These are phyloP conservation scores for Fusarium graminum DNA, from an alignment of 2,329 filamentous ascomycete species.

Conservation along the genomic window DNA sequence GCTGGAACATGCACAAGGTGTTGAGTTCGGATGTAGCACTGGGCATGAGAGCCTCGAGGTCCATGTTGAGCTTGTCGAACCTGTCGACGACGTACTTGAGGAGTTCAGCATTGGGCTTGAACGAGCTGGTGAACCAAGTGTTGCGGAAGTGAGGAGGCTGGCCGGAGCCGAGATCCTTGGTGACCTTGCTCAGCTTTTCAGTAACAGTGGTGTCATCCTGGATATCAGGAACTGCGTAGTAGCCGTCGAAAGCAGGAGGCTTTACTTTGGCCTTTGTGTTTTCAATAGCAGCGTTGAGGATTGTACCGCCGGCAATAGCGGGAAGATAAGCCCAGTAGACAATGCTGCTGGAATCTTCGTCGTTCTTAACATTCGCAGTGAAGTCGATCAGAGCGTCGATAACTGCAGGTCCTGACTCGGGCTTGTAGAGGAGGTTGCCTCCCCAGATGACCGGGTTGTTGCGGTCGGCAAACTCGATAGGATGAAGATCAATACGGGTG, in stretches of 20 bases:
- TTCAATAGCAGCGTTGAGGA: conserved; percentile 52
- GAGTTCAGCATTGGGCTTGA: conserved; percentile 55
- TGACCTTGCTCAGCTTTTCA: conserved; percentile 49
- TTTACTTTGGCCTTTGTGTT: conserved; percentile 49
- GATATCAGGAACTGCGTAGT: conserved; percentile 41
- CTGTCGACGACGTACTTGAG: conserved; percentile 52
- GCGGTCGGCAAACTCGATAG: conserved; percentile 49
- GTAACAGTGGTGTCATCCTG: conserved; percentile 49
- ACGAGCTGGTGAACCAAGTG: conserved; percentile 54
- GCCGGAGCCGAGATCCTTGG: conserved; percentile 49
- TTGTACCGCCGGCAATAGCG: conserved; percentile 45
- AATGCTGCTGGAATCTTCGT: conserved; percentile 53
- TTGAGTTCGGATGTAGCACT: conserved; percentile 46
- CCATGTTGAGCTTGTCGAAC: conserved; percentile 49
- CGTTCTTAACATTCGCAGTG: conserved; percentile 49
- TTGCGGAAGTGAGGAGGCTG: conserved; percentile 51
- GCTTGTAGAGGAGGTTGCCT: conserved; percentile 49
- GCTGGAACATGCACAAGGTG: conserved; percentile 53
- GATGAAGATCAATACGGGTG: conserved; percentile 53
- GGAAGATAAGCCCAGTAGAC: conserved; percentile 54
- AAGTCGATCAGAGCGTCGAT: conserved; percentile 53
- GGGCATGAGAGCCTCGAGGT: conserved; percentile 47
- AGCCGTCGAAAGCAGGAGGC: conserved; percentile 51
- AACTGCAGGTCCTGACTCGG: conserved; percentile 38
- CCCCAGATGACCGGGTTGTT: conserved; percentile 51